phyloP scores from a whole-genome alignment of 1,284 basidiomycete genomes.

The Ceratobasidium sp. region DNA sequence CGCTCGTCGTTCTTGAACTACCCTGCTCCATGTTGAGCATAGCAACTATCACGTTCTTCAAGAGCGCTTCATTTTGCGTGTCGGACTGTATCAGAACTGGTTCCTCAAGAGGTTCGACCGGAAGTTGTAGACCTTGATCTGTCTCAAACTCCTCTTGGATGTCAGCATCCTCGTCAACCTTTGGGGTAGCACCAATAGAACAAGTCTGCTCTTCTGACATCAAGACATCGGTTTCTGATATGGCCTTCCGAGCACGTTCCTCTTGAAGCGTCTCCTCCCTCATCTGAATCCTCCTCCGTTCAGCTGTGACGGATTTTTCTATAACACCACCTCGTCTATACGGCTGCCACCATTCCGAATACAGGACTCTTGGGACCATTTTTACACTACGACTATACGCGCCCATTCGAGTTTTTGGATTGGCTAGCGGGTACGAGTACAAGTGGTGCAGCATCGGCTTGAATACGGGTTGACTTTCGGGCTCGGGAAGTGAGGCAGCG shows the following conservation, averaged over 20 bases:
- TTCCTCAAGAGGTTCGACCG: no score
- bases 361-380: not conserved
- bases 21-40: not conserved
- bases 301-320: not conserved
- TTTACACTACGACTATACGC: constrained; percentile 8
- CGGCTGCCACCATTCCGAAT: not conserved
- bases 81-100: not conserved
- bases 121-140: not conserved
- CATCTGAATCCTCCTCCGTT: constrained; percentile 4
- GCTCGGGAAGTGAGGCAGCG: constrained; percentile 13
- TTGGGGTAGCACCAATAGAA: not conserved
- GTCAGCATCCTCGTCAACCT: not conserved
- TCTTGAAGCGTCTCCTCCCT: not conserved
- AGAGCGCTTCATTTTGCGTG: not conserved
- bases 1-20: not conserved
- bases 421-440: not conserved
- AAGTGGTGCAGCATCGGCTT: not conserved
- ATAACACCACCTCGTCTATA: constrained; percentile 1
- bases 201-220: not conserved
- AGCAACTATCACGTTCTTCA: not conserved
- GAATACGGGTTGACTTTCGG: not conserved
- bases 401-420: not conserved
- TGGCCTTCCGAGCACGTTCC: not conserved
- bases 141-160: not conserved
- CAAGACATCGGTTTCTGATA: not conserved